A percentile compares a stretch with the other conserved stretches of the same genome.
phyloP scores from a whole-genome alignment of 2,329 filamentous ascomycete species.

The Fusarium albosuccineum region DNA sequence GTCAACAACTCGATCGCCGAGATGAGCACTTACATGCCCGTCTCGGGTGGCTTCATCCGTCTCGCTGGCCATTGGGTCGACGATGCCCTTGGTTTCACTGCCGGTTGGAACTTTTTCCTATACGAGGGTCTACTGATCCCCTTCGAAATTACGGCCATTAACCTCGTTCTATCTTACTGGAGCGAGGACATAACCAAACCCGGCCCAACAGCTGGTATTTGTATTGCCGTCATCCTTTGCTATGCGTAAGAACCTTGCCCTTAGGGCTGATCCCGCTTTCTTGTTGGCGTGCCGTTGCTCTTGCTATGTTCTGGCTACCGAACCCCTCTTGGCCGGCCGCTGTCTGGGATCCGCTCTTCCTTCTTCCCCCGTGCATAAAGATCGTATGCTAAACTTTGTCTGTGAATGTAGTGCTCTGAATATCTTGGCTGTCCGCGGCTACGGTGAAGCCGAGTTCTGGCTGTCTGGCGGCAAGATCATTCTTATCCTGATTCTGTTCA shows the following conservation, averaged over 20 bases:
- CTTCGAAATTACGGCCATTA: constrained; percentile 59
- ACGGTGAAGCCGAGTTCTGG: constrained; percentile 81
- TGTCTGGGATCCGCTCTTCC: constrained; percentile 16
- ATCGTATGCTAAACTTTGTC: constrained; percentile 47
- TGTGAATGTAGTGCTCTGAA: constrained; percentile 65
- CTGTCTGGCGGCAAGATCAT: constrained; percentile 73
- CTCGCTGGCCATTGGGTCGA: constrained; percentile 75
- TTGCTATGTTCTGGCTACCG: constrained; percentile 7
- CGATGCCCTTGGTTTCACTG: constrained; percentile 71
- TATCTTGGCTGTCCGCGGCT: constrained; percentile 73
- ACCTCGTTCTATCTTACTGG: constrained; percentile 59
- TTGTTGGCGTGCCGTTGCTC: constrained; percentile 14
- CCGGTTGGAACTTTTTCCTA: constrained; percentile 61
- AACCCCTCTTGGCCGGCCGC: neutral
- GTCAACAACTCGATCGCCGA: constrained; percentile 76
- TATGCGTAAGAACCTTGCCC: constrained; percentile 63
- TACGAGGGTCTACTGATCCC: constrained; percentile 59
- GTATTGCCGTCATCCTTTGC: constrained; percentile 65
- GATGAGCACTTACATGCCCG: constrained; percentile 73
- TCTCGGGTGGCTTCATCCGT: constrained; percentile 73
- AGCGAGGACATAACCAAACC: constrained; percentile 65
- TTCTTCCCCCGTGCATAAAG: constrained; percentile 9
- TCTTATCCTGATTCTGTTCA: constrained; percentile 75
- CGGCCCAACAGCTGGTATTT: constrained; percentile 75
- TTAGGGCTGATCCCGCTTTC: constrained; percentile 5